Base-by-base conservation (phyloP, 257 asterid species). In the Solanum boliviense region DNA sequence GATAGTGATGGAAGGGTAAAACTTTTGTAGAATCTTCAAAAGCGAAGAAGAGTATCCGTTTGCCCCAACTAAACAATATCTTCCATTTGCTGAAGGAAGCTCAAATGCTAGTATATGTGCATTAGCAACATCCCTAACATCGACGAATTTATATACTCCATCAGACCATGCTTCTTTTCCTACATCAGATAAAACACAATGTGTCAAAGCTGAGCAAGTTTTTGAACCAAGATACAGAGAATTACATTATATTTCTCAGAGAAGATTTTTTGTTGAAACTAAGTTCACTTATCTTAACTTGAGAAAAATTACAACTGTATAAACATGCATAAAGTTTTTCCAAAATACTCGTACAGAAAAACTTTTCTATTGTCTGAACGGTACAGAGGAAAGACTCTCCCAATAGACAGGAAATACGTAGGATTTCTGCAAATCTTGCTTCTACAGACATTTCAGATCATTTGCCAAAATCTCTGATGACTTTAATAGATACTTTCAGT, bases 91-190 rank as follows among this genome's bases (percentile, higher is more conserved):
- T 23, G 88, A 85, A 87, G 91, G 85, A 29, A 88, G 89, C 94
- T 93, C 94, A 11, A 91, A 86, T 46, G 94, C 95, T 76, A 91
- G 38, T 65, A 94, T 36, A 86, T 94, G 95, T 23, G 94, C 94
- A 62, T 88, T 87, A 36, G 90, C 94, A 56, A 94, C 94, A 70
- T 93, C 97, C 86, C 94, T 91, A 71, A 93, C 94, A 84, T 93
- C 97, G 29, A 93, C 92, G 5, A 71, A 91, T 23, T 91, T 71
- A 88, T 86, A 92, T 13, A 89, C 68, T 10, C 93, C 93, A 72
- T 67, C 58, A 20, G 92, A 15, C 41, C 62, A 38, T 9, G 85
- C 34, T 31, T 91, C 90, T 44, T 90, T 90, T 71, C 95, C 96
- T 91, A 31, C 88, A 76, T 13, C 82, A 89, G 12, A 18, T 20